These are phyloP conservation scores for Paraphoma chrysanthemicola DNA, from an alignment of 2,329 filamentous ascomycete species.

Conservation along the genomic window DNA sequence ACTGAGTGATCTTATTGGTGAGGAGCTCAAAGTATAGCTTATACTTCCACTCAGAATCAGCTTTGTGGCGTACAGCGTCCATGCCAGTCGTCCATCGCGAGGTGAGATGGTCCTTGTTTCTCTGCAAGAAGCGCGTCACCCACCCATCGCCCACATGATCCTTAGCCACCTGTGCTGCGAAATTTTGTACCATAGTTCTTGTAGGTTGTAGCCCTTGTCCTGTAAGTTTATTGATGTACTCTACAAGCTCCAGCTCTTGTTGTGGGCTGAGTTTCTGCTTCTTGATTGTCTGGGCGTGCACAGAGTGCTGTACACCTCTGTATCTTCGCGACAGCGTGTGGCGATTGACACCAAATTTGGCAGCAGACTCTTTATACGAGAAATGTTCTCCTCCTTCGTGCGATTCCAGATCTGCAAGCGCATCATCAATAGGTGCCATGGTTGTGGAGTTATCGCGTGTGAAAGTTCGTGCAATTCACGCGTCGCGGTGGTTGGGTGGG, in stretches of 20 bases:
- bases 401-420: constrained; percentile 1
- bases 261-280: constrained; percentile 3
- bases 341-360: background rate
- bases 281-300: background rate
- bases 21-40: no score
- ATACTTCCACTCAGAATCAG: no score
- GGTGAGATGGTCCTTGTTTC: background rate
- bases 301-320: background rate
- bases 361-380: constrained; percentile 1
- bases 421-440: constrained; percentile 4
- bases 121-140: background rate
- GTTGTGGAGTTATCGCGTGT: constrained; percentile 1
- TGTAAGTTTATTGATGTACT: background rate
- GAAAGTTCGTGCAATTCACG: background rate
- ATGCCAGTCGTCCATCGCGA: no score
- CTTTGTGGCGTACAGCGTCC: no score
- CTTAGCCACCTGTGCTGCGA: no score
- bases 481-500: background rate
- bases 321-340: background rate
- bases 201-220: background rate
- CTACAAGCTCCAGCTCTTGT: background rate
- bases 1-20: no score
- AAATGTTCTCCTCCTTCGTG: background rate
- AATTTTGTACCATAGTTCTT: background rate
- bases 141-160: background rate